phyloP scores from a whole-genome alignment of 2,329 filamentous ascomycete genomes.

The Scytalidium sp. region DNA sequence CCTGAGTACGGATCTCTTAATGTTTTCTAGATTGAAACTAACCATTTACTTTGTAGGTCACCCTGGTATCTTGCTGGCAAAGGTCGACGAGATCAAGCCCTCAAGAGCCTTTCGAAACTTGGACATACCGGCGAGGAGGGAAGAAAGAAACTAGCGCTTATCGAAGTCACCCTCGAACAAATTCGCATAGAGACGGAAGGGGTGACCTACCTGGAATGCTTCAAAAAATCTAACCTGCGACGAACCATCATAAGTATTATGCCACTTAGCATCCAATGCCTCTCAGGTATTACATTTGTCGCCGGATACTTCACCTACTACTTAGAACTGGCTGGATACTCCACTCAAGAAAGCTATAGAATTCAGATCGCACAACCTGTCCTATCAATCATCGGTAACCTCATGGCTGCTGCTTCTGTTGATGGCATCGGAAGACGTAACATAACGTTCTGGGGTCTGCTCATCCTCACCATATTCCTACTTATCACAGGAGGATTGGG shows the following conservation, averaged over 20 bases:
- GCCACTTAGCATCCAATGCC: slow-evolving; percentile 14
- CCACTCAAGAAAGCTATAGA: slow-evolving; percentile 31
- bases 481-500: slow-evolving; percentile 1
- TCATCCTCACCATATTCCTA: neutral
- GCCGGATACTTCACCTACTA: slow-evolving; percentile 39
- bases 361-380: slow-evolving; percentile 38
- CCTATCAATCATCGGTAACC: slow-evolving; percentile 35
- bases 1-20: too few species aligned
- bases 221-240: slow-evolving; percentile 6
- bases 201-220: slow-evolving; percentile 10
- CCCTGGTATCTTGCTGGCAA: slow-evolving; percentile 37
- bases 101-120: slow-evolving; percentile 31
- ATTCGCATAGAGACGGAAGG: slow-evolving; percentile 17
- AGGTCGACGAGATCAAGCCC: slow-evolving; percentile 31
- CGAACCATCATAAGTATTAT: slow-evolving; percentile 10
- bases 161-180: slow-evolving; percentile 15
- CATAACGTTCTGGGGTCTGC: neutral
- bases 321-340: slow-evolving; percentile 38
- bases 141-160: slow-evolving; percentile 23
- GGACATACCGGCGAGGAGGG: slow-evolving; percentile 26
- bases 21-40: too few species aligned
- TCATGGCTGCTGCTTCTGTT: slow-evolving; percentile 11
- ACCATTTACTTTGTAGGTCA: too few species aligned
- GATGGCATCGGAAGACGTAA: slow-evolving; percentile 1
- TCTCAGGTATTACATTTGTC: slow-evolving; percentile 18